Conservation (phyloP, 176 grass and related monocot genomes). For the Tuctoria greenei region DNA sequence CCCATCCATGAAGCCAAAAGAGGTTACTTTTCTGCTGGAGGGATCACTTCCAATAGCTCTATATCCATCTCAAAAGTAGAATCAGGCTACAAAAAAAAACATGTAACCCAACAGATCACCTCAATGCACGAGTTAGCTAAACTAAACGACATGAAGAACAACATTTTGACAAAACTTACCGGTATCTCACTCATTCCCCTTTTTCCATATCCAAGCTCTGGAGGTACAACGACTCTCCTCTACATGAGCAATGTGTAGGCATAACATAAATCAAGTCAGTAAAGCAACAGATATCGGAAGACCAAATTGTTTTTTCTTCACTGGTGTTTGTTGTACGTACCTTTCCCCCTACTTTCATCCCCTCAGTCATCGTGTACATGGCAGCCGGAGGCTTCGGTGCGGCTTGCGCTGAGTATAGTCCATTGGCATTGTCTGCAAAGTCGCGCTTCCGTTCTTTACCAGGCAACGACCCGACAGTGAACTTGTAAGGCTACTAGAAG, state of each 20-base stretch:
- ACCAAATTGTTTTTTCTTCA: not conserved
- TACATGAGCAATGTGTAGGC: constrained; percentile 31
- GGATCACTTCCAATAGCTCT: constrained; percentile 66
- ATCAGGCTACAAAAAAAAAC: constrained; percentile 57
- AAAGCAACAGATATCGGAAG: not conserved
- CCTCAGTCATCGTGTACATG: constrained; percentile 80
- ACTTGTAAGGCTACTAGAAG: constrained; percentile 97
- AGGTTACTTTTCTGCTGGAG: constrained; percentile 46
- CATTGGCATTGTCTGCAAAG: constrained; percentile 82
- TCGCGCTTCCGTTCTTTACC: constrained; percentile 90
- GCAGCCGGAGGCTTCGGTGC: constrained; percentile 77
- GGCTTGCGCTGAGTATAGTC: constrained; percentile 80
- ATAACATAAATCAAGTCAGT: constrained; percentile 1
- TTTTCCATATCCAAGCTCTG: constrained; percentile 77
- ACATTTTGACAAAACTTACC: constrained; percentile 36
- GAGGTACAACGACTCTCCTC: constrained; percentile 82
- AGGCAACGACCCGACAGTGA: constrained; percentile 78
- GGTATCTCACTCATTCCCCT: constrained; percentile 80
- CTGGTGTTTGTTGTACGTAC: constrained; percentile 42
- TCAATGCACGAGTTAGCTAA: not conserved
- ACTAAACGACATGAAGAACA: not conserved
- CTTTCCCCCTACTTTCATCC: constrained; percentile 96
- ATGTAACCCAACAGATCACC: not conserved
- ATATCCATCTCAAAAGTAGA: constrained; percentile 75
- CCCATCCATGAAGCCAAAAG: constrained; percentile 5